Evolutionary conservation across 257 asterid genomes (phyloP), one percentile per base, ranked within the genome.

Genomic region (Solanum sejunctum): DNA sequence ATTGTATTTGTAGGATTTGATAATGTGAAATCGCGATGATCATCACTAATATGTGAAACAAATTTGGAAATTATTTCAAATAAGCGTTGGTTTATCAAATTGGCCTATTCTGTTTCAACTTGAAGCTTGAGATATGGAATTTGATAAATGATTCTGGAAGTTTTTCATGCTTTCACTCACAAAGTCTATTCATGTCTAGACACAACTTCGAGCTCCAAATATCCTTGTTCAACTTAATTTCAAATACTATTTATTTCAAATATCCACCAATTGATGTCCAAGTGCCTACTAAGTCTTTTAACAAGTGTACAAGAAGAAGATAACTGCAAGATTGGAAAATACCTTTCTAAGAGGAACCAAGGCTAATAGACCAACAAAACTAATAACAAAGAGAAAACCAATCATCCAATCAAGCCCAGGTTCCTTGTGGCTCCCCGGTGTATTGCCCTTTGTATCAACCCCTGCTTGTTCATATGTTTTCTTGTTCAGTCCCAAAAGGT

Each of bases 281-380:
- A 70, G 26, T 7, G 17, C 54, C 17, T 69, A 10, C 78, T 0
- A 26, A 52, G 28, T 26, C 13, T 26, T 78, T 78, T 78, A 78
- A 28, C 49, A 26, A 52, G 60, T 52, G 60, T 23, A 52, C 49
- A 78, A 52, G 17, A 78, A 0, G 64, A 28, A 78, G 64, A 52
- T 20, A 26, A 2, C 23, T 2, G 3, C 55, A 45, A 20, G 36
- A 49, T 36, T 54, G 1, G 45, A 54, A 26, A 12, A 51, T 69
- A 93, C 97, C 94, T 93, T 92, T 86, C 96, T 88, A 18, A 92
- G 91, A 85, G 97, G 96, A 89, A 92, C 94, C 88, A 93, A 80
- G 60, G 94, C 92, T 84, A 93, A 80, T 87, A 93, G 87, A 16
- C 97, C 97, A 28, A 91, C 94, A 83, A 93, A 93, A 87, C 94